These are phyloP conservation scores for Sideroxylon spinosum DNA, from an alignment of 179 eudicot genomes.

Conservation along the genomic window DNA sequence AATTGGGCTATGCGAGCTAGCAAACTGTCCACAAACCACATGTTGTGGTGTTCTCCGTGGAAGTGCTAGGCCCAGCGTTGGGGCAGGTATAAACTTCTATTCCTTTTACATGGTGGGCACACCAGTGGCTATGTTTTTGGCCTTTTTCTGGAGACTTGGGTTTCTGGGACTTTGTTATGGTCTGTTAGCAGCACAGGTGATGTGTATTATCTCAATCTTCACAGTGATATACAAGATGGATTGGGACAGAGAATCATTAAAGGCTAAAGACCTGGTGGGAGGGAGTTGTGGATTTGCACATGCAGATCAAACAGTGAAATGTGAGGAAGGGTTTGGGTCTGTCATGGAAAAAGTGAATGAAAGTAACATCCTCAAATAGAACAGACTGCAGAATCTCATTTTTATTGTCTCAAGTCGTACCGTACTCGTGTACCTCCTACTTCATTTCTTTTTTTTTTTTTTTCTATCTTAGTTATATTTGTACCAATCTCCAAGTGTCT, in stretches of 20 bases:
- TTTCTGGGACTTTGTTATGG: constrained; percentile 81
- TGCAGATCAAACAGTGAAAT: constrained; percentile 30
- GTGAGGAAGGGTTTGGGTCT: constrained; percentile 34
- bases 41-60: constrained; percentile 85
- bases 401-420: constrained; percentile 10
- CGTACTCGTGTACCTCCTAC: neutral
- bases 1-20: constrained; percentile 82
- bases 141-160: constrained; percentile 50
- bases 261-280: constrained; percentile 72
- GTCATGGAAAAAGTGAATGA: constrained; percentile 22
- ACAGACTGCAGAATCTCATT: constrained; percentile 4
- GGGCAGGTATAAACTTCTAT: constrained; percentile 73
- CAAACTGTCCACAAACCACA: constrained; percentile 92
- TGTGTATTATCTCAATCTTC: constrained; percentile 57
- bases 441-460: neutral
- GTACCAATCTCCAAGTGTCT: neutral
- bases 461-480: neutral
- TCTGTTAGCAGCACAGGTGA: constrained; percentile 70
- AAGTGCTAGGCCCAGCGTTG: constrained; percentile 68
- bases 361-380: constrained; percentile 4
- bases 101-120: constrained; percentile 79
- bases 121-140: constrained; percentile 67
- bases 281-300: constrained; percentile 24
- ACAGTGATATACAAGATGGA: constrained; percentile 53
- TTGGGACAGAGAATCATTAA: constrained; percentile 72